Evolutionary conservation across 352 stramenopile species (phyloP).

Genomic region (Phytophthora quininea): DNA sequence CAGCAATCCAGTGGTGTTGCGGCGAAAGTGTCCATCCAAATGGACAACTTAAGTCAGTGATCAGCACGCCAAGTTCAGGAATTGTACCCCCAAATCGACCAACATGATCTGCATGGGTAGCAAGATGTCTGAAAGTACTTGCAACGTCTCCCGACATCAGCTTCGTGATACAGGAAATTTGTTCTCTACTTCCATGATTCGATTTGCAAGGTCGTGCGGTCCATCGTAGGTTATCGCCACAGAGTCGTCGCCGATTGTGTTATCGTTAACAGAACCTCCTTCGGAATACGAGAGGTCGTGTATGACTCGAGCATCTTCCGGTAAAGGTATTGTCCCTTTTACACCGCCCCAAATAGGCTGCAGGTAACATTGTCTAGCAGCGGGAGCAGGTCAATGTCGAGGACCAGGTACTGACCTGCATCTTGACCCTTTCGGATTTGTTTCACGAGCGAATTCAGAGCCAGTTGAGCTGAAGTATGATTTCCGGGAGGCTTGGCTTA

Average conservation of each 20-base stretch:
- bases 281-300: conserved; percentile 13
- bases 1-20: conserved; percentile 9
- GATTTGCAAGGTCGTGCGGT: background rate
- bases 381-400: conserved; percentile 10
- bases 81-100: conserved; percentile 10
- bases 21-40: conserved; percentile 19
- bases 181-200: conserved; percentile 17
- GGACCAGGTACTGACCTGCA: conserved; percentile 12
- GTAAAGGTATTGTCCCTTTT: conserved; percentile 3
- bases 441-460: conserved; percentile 19
- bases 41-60: conserved; percentile 17
- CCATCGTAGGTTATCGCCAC: conserved; percentile 9
- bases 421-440: conserved; percentile 17
- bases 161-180: conserved; percentile 17
- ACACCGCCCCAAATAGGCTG: conserved; percentile 17
- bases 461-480: conserved; percentile 9
- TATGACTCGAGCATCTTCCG: conserved; percentile 11
- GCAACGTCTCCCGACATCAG: conserved; percentile 18
- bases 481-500: background rate
- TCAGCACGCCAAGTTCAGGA: conserved; percentile 4
- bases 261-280: conserved; percentile 10
- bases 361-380: conserved; percentile 1
- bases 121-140: conserved; percentile 9
- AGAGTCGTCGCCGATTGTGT: conserved; percentile 8
- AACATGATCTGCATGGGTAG: conserved; percentile 14